phyloP scores from a whole-genome alignment of 768 basidiomycete species.

The Tulasnella sp. region DNA sequence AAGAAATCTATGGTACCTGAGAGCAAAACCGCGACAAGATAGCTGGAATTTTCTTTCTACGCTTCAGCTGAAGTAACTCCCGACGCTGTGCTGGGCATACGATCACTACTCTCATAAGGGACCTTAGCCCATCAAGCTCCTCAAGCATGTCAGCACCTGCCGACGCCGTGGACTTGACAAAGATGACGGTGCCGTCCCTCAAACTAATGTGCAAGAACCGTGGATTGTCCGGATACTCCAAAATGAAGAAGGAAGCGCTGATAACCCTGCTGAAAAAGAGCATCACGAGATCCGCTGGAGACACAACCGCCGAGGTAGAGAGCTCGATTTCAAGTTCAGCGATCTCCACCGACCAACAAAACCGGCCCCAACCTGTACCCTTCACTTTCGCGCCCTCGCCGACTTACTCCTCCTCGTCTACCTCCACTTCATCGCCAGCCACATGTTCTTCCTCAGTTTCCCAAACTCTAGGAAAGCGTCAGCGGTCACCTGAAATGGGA shows the following conservation, averaged over 20 bases:
- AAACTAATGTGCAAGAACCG: constrained; percentile 58
- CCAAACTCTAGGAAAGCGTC: background rate
- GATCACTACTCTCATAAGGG: background rate
- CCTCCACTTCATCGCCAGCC: no score
- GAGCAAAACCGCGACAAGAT: no score
- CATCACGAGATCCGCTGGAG: background rate
- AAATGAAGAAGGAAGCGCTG: constrained; percentile 47
- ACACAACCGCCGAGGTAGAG: no score
- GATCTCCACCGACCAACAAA: no score
- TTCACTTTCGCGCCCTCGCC: no score
- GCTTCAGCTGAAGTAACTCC: background rate
- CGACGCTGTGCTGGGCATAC: no score
- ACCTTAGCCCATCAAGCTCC: background rate
- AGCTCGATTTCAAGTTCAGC: no score
- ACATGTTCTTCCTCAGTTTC: background rate
- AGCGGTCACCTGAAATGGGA: background rate
- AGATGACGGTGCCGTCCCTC: constrained; percentile 49
- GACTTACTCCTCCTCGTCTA: no score
- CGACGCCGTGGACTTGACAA: constrained; percentile 16
- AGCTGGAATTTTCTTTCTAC: background rate
- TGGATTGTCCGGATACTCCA: constrained; percentile 53
- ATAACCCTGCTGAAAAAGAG: constrained; percentile 29
- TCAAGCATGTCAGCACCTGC: background rate
- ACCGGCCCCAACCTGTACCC: no score
- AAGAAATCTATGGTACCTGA: no score